Percentiles rank a stretch among this genome's conserved stretches.
These are phyloP conservation scores for Coemansia sp. DNA, from an alignment of 192 early-diverging fungal species.

Conservation along the genomic window DNA sequence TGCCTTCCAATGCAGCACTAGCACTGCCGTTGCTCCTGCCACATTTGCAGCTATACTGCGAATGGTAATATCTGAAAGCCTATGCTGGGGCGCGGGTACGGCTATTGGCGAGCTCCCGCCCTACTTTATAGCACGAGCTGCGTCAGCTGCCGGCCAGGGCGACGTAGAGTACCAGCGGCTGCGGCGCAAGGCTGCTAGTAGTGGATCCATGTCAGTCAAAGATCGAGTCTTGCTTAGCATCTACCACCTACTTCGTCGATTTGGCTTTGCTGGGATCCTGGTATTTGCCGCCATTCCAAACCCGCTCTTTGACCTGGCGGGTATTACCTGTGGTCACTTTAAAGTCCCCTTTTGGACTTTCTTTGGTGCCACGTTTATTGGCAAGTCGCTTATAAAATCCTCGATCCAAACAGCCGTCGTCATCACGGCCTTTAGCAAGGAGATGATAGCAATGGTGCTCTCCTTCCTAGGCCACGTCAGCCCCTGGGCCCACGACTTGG, in stretches of 20 bases:
- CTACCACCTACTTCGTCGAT: slow-evolving; percentile 64
- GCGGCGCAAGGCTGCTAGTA: slow-evolving; percentile 20
- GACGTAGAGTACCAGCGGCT: slow-evolving; percentile 42
- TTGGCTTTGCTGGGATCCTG: slow-evolving; percentile 90
- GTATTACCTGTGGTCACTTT: slow-evolving; percentile 93
- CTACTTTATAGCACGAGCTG: slow-evolving; percentile 88
- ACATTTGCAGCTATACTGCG: slow-evolving; percentile 62
- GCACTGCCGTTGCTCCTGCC: slow-evolving; percentile 19
- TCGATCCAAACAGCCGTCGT: slow-evolving; percentile 80
- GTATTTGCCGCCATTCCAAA: slow-evolving; percentile 96
- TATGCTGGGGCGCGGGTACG: slow-evolving; percentile 93
- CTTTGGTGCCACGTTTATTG: slow-evolving; percentile 92
- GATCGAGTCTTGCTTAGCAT: slow-evolving; percentile 67
- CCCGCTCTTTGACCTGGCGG: slow-evolving; percentile 93
- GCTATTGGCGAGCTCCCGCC: slow-evolving; percentile 92
- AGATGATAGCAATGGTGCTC: slow-evolving; percentile 63
- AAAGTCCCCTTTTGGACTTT: slow-evolving; percentile 88
- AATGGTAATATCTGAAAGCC: slow-evolving; percentile 73
- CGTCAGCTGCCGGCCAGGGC: slow-evolving; percentile 40
- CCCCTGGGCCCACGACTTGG: slow-evolving; percentile 61
- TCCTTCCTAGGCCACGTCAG: slow-evolving; percentile 52
- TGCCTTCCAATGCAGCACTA: slow-evolving; percentile 49
- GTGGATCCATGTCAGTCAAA: slow-evolving; percentile 57
- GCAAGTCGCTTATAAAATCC: slow-evolving; percentile 87
- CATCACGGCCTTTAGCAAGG: slow-evolving; percentile 79